phyloP scores from a whole-genome alignment of 257 asterid genomes.

The Fraxinus quadrangulata region DNA sequence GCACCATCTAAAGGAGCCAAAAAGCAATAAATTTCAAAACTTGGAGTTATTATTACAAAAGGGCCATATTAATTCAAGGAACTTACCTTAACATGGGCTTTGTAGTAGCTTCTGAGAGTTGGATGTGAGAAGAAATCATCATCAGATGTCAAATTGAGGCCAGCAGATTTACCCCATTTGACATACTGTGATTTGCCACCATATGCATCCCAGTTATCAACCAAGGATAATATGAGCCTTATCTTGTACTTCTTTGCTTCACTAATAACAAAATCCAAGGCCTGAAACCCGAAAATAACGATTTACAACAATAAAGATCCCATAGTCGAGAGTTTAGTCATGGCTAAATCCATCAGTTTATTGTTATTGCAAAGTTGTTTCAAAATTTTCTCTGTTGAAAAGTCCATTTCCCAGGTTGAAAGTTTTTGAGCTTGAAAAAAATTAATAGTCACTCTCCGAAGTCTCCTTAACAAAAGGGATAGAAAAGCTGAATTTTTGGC shows the following conservation, averaged over 20 bases:
- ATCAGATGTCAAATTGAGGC: slow-evolving; percentile 77
- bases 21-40: neutral
- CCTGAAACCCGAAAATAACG: slow-evolving; percentile 42
- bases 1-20: slow-evolving; percentile 52
- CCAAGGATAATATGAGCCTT: slow-evolving; percentile 77
- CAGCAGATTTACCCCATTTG: slow-evolving; percentile 91
- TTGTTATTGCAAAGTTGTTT: neutral
- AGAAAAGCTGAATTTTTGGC: neutral
- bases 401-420: neutral
- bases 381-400: neutral
- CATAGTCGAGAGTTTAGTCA: neutral
- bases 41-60: neutral
- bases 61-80: neutral
- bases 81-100: slow-evolving; percentile 73
- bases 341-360: neutral
- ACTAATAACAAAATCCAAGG: slow-evolving; percentile 80
- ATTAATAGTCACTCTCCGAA: too few species aligned
- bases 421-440: neutral
- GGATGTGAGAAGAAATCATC: slow-evolving; percentile 92
- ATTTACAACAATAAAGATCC: neutral
- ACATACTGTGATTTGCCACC: slow-evolving; percentile 95
- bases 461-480: neutral
- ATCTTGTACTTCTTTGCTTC: slow-evolving; percentile 82
- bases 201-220: slow-evolving; percentile 92
- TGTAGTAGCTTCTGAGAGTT: slow-evolving; percentile 67